Conservation (phyloP, 495 filamentous ascomycete species). For the Talaromyces trachyspermus region DNA sequence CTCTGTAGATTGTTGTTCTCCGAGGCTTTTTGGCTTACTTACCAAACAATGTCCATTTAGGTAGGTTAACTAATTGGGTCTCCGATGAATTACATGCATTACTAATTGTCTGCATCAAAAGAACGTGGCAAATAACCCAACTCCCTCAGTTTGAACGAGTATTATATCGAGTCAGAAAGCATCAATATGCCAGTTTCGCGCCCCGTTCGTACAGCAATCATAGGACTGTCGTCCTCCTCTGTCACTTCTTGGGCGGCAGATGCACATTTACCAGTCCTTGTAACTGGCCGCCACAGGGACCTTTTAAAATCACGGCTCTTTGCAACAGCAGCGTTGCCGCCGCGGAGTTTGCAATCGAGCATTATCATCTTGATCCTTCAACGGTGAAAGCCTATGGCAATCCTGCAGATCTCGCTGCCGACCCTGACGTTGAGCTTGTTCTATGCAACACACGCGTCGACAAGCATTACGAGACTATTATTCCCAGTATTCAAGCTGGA, state of each 20-base stretch:
- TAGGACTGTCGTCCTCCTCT: conserved; percentile 45
- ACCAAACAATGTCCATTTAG: too few relatives aligned
- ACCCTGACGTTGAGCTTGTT: conserved; percentile 53
- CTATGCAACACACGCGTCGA: conserved; percentile 30
- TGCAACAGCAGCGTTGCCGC: conserved; percentile 46
- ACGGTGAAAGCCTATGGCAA: conserved; percentile 43
- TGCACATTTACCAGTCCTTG: conserved; percentile 51
- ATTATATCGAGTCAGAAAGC: too few relatives aligned
- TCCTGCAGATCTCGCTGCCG: conserved; percentile 40
- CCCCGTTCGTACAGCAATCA: conserved; percentile 47
- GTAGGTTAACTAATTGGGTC: too few relatives aligned
- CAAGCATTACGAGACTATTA: conserved; percentile 39
- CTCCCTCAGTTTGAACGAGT: too few relatives aligned
- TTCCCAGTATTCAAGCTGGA: conserved; percentile 44
- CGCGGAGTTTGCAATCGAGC: conserved; percentile 40
- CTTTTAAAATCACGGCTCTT: conserved; percentile 50
- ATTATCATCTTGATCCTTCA: conserved; percentile 32
- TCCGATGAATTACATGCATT: too few relatives aligned
- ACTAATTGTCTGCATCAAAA: too few relatives aligned
- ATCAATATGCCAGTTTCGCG: conserved; percentile 15
- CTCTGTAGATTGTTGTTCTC: too few relatives aligned
- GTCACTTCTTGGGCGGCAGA: conserved; percentile 41
- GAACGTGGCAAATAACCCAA: too few relatives aligned
- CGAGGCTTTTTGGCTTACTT: too few relatives aligned
- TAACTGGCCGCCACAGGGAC: conserved; percentile 15